Evolutionary conservation across 1,284 basidiomycete genomes (phyloP), one percentile per base, ranked within the genome.

Genomic region (Xerocomus amazonicus): DNA sequence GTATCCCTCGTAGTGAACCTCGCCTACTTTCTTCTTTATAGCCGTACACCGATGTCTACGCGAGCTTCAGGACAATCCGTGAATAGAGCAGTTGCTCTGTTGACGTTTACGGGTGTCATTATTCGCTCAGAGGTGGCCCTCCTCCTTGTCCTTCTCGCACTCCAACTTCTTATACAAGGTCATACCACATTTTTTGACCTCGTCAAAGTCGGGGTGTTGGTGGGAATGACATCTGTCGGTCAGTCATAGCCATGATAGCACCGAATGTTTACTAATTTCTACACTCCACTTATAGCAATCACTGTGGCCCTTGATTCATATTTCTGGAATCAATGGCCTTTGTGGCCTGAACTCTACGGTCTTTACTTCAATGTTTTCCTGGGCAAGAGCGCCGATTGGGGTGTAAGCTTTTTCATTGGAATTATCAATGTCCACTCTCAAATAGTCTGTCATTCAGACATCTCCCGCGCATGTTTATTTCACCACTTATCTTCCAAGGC

Each of bases 301-400:
- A 89, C 90, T 0, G 63, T 86, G 0, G 26, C 69, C 0, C 71
- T 96, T 26, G 96, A 99, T 67, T 90, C 92, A 1, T 89, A 87
- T 69, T 90, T 97, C 65, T 98, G 95, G 94, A 67, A 74, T 43
- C 66, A 69, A 54, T 75, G 73, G 61, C 73, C 79, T 7, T 63
- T 94, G 1, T 97, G 94, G 94, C 96, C 96, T 0, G 97, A 99
- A 64, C 72, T 92, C 13, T 73, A 81, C 5, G 81, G 84, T 1
- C 59, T 95, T 17, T 81, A 87, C 55, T 99, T 93, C 75, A 99
- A 99, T 62, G 82, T 97, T 23, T 73, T 87, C 14, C 70, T 92
- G 63, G 92, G 93, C 19, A 91, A 96, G 64, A 87, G 89, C 41
- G 73, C 84, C 0, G 84, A 96, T 26, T 99, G 96, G 96, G 96